Evolutionary conservation across 306 rosid species (phyloP), one percentile per base, ranked within the genome.

Genomic region (Corylus americana): DNA sequence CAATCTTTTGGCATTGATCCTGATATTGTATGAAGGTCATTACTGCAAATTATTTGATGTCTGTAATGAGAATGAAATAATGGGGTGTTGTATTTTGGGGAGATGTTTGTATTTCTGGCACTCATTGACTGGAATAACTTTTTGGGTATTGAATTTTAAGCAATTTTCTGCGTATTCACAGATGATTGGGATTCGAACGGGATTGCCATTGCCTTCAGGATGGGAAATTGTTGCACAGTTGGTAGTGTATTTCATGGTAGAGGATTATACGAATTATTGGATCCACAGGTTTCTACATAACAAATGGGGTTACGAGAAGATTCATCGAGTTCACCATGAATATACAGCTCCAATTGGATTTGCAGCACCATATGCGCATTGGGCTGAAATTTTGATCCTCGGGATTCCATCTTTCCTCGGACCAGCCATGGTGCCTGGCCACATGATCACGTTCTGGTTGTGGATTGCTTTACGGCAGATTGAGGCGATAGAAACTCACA

Each of bases 311-410:
- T 94, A 80, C 71, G 96, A 92, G 75, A 94, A 89, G 44, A 94
- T 94, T 80, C 98, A 94, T 74, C 71, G 83, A 29, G 89, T 90
- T 25, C 98, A 94, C 75, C 98, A 94, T 70, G 96, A 94, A 75
- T 94, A 92, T 84, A 70, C 87, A 71, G 84, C 97, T 77, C 98
- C 97, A 20, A 76, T 89, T 59, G 97, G 88, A 16, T 88, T 78
- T 35, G 88, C 98, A 1, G 98, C 97, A 20, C 97, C 97, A 3
- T 88, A 92, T 62, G 94, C 97, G 0, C 97, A 94, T 80, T 94
- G 97, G 98, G 92, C 93, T 2, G 97, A 94, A 87, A n/a, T 91
- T 71, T 74, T 92, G 82, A 84, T 89, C 49, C 85, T 94, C 18
- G 97, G 98, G 13, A 73, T 89, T 77, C 96, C 98, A 9, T 80